phyloP scores from a whole-genome alignment of 1,139 yeast species.

The Hanseniaspora gamundiae region DNA sequence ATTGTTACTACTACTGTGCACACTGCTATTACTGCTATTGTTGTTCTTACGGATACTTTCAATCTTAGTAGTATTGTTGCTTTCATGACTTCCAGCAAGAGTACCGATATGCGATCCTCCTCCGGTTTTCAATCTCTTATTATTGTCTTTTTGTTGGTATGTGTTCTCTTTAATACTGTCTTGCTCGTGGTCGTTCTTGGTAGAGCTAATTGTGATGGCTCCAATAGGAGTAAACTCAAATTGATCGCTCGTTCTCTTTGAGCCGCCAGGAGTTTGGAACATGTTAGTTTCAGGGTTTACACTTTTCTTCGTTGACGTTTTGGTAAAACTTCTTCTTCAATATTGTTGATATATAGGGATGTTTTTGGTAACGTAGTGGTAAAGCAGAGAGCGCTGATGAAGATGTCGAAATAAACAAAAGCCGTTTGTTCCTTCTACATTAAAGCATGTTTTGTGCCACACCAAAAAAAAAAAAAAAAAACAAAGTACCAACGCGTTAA shows the following conservation, averaged over 20 bases:
- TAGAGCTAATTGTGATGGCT: slow-evolving; percentile 4
- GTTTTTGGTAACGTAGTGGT: too few relatives aligned
- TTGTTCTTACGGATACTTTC: slow-evolving; percentile 12
- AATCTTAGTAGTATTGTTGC: slow-evolving; percentile 10
- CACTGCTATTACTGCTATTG: slow-evolving; percentile 11
- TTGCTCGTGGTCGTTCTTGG: background rate
- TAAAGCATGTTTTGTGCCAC: too few relatives aligned
- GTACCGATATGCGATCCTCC: background rate
- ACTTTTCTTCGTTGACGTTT: too few relatives aligned
- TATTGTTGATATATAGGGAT: background rate
- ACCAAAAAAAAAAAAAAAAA: too few relatives aligned
- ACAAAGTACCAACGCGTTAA: too few relatives aligned
- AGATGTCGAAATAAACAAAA: too few relatives aligned
- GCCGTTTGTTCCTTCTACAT: too few relatives aligned
- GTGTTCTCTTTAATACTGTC: background rate
- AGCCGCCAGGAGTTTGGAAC: slow-evolving; percentile 2
- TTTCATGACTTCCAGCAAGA: too few relatives aligned
- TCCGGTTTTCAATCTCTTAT: background rate
- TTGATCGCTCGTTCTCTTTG: slow-evolving; percentile 7
- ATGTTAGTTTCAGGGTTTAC: background rate
- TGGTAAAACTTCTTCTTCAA: too few relatives aligned
- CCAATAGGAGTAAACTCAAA: slow-evolving; percentile 26
- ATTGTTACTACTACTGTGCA: slow-evolving; percentile 7
- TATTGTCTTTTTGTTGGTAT: background rate
- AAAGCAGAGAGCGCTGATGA: too few relatives aligned